Evolutionary conservation across 176 grass and related monocot genomes (phyloP).

Genomic region (Phoenix dactylifera): DNA sequence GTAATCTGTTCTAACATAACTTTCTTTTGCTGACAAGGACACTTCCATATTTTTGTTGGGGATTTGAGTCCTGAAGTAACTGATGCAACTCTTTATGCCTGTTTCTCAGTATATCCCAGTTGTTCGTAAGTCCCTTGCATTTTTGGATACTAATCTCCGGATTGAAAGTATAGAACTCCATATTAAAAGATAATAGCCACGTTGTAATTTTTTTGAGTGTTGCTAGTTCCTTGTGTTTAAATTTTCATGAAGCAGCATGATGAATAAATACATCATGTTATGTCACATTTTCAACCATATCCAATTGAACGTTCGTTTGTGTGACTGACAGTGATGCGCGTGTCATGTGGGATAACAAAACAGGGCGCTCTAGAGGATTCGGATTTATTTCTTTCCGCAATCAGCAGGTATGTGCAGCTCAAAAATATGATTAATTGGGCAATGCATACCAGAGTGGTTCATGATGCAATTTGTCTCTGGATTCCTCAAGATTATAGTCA

Average conservation of each 20-base stretch:
- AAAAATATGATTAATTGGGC: too few species aligned
- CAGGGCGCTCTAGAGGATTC: conserved; percentile 77
- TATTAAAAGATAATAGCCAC: too few species aligned
- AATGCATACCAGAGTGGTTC: too few species aligned
- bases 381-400: conserved; percentile 83
- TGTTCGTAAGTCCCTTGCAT: conserved; percentile 67
- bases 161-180: neutral
- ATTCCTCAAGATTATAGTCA: too few species aligned
- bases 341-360: conserved; percentile 95
- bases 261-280: too few species aligned
- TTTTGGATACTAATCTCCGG: conserved; percentile 17
- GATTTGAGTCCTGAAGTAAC: conserved; percentile 89
- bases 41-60: conserved; percentile 94
- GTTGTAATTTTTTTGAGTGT: neutral
- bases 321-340: conserved; percentile 48
- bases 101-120: conserved; percentile 74
- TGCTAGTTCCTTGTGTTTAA: neutral
- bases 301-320: too few species aligned
- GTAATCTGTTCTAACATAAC: conserved; percentile 6
- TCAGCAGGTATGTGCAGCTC: conserved; percentile 38
- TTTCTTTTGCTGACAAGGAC: conserved; percentile 51
- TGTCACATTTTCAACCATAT: neutral
- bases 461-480: too few species aligned
- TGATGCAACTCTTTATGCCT: conserved; percentile 82
- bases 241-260: too few species aligned